These are phyloP conservation scores for Sporothrix brasiliensis DNA, from an alignment of 2,329 filamentous ascomycete genomes.

Conservation along the genomic window DNA sequence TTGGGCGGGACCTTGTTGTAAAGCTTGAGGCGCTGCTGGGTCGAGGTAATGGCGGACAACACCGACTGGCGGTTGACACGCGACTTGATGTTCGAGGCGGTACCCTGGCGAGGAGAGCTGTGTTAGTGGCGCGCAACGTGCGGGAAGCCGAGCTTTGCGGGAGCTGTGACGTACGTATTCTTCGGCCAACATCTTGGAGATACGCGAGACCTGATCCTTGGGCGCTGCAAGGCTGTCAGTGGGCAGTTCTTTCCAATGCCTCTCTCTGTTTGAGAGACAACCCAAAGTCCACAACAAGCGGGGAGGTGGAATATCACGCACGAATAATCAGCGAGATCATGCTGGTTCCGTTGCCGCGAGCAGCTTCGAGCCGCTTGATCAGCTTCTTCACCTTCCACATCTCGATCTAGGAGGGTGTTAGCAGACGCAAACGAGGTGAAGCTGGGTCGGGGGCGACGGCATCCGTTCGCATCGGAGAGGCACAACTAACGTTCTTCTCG, in stretches of 20 bases:
- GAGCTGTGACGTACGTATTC: conserved; percentile 74
- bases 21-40: conserved; percentile 97
- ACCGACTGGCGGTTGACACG: conserved; percentile 98
- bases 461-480: neutral
- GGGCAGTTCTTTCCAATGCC: neutral
- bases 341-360: conserved; percentile 96
- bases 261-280: neutral
- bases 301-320: conserved; percentile 52
- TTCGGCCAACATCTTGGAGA: conserved; percentile 99
- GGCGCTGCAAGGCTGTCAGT: conserved; percentile 50
- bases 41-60: conserved; percentile 96
- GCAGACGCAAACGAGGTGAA: conserved; percentile 7
- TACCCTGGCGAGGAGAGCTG: conserved; percentile 64
- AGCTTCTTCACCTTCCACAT: conserved; percentile 99
- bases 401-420: conserved; percentile 57
- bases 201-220: conserved; percentile 95
- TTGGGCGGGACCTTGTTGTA: conserved; percentile 99
- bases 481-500: conserved; percentile 80
- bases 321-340: conserved; percentile 99
- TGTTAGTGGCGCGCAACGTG: conserved; percentile 37
- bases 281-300: neutral
- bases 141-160: conserved; percentile 27
- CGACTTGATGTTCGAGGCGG: conserved; percentile 99
- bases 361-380: conserved; percentile 96
- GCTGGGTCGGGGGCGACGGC: conserved; percentile 17